Evolutionary conservation across 305 asterid species (phyloP).

Genomic region (Fraxinus dipetala): DNA sequence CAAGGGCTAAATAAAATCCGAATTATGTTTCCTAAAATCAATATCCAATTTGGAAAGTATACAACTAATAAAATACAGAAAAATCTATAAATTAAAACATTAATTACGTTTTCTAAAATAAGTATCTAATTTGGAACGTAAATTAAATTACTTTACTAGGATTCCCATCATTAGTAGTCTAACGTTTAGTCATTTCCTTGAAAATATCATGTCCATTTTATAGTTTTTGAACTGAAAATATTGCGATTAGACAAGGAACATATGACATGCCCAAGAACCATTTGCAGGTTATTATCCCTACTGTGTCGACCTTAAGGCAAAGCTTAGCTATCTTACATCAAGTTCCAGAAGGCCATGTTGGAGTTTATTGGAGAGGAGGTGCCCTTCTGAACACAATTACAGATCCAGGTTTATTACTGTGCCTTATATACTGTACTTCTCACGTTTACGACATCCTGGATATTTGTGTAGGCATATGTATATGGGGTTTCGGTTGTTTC

Average conservation of each 20-base stretch:
- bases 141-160: background rate
- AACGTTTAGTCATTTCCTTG: constrained; percentile 2
- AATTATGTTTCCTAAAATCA: background rate
- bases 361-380: constrained; percentile 98
- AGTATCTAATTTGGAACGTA: constrained; percentile 5
- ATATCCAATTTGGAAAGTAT: background rate
- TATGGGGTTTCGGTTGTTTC: constrained; percentile 15
- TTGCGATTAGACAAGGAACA: constrained; percentile 5
- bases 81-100: background rate
- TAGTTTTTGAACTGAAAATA: constrained; percentile 9
- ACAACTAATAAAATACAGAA: background rate
- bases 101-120: background rate
- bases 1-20: background rate
- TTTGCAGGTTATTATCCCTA: constrained; percentile 57
- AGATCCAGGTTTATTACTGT: constrained; percentile 58
- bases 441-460: constrained; percentile 12
- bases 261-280: constrained; percentile 21
- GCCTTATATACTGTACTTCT: constrained; percentile 7
- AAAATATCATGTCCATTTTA: background rate
- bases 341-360: constrained; percentile 99
- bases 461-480: background rate
- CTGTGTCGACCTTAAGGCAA: constrained; percentile 43
- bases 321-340: constrained; percentile 78
- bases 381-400: constrained; percentile 78
- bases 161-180: background rate